A percentile compares a stretch with the other conserved stretches of the same genome.
Conservation (phyloP, 2,329 filamentous ascomycete species). For the Claviceps maximensis region DNA sequence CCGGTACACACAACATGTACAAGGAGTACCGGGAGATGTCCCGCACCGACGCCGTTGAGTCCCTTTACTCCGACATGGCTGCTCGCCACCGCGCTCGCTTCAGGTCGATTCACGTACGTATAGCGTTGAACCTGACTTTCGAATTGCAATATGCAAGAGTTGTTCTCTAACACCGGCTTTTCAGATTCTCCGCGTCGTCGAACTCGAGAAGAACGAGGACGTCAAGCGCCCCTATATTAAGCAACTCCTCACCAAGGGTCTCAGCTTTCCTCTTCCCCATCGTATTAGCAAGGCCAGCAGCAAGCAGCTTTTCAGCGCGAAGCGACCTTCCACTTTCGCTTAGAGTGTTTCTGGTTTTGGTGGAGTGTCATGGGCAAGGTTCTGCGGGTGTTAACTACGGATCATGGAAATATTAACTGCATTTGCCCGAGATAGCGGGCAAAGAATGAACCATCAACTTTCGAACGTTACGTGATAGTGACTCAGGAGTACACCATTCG, state of each 20-base stretch:
- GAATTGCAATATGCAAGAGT: neutral
- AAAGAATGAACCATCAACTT: constrained; percentile 31
- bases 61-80: constrained; percentile 99
- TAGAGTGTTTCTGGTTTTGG: constrained; percentile 50
- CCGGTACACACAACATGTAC: constrained; percentile 99
- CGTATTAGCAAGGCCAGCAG: constrained; percentile 69
- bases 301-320: constrained; percentile 88
- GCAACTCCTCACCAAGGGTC: constrained; percentile 88
- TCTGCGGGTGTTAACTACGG: constrained; percentile 49
- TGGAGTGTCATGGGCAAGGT: constrained; percentile 36
- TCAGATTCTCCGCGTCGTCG: constrained; percentile 94
- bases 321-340: constrained; percentile 94
- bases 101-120: constrained; percentile 92
- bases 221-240: constrained; percentile 99
- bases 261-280: constrained; percentile 98
- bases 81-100: constrained; percentile 94
- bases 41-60: constrained; percentile 85
- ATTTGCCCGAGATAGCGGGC: constrained; percentile 38
- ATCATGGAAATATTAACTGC: constrained; percentile 47
- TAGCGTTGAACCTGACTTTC: neutral
- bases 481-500: neutral
- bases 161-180: constrained; percentile 8
- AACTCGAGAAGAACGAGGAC: constrained; percentile 87
- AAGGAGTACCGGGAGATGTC: constrained; percentile 99
- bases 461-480: constrained; percentile 7